Evolutionary conservation across 768 basidiomycete species (phyloP), one percentile per base, ranked within the genome.

Genomic region (Russula virescens): DNA sequence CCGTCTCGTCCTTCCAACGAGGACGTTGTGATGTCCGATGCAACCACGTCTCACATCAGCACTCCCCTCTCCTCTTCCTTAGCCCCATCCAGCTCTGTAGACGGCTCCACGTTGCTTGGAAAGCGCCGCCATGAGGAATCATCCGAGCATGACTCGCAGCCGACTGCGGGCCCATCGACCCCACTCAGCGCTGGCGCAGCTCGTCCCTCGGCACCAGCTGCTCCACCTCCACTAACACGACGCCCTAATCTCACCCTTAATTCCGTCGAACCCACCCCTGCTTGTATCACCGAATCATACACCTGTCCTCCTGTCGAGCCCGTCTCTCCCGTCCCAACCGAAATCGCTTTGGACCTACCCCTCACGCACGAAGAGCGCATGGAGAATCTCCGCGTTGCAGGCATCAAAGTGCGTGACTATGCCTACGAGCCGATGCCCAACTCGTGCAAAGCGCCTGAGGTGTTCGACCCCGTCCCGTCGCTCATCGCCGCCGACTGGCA

Each of bases 341-440:
- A 73, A 55, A 68, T 73, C 23, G n/a, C 55, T 18, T n/a, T 42
- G 10, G 72, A 71, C 51, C 42, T 57, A 21, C 67, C 65, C 23
- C 40, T 16, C 2, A 56, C 43, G 3, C 19, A 51, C 7, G 56
- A 65, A 25, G 66, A 61, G 13, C 56, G 19, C 55, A 34, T 48
- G 4, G 34, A 21, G 9, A 52, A 47, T 3, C 66, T 71, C 16
- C 60, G 61, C 23, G 63, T 59, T 0, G 60, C 61, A n/a, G 73
- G 73, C 16, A 69, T 74, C 42, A 74, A 74, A 60, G 73, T 74
- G 31, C 72, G 73, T 50, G 74, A 75, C 65, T 75, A 67, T 57
- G 71, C 69, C 4, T 48, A 69, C 63, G 72, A 71, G 59, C 60
- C 52, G 4, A 55, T 56, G 23, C 31, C 49, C 1, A 46, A 35